phyloP scores from a whole-genome alignment of 805 yeast species.

The Zygotorulaspora chibaensis region DNA sequence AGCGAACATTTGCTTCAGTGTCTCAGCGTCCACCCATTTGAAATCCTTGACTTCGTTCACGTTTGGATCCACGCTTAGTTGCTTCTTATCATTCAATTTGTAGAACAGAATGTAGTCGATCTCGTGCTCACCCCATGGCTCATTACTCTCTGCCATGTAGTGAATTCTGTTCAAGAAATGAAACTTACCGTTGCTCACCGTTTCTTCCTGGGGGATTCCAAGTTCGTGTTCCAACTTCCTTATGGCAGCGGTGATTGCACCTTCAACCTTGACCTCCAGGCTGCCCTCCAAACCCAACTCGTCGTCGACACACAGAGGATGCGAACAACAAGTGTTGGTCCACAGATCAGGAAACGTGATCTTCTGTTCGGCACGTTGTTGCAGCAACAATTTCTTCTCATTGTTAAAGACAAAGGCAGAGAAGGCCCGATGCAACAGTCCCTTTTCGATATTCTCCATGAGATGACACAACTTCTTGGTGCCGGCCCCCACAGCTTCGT shows the following conservation, averaged over 20 bases:
- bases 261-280: slow-evolving; percentile 59
- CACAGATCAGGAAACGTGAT: slow-evolving; percentile 96
- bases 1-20: slow-evolving; percentile 70
- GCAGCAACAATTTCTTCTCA: slow-evolving; percentile 71
- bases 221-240: slow-evolving; percentile 91
- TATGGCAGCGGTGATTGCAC: slow-evolving; percentile 84
- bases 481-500: slow-evolving; percentile 85
- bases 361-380: slow-evolving; percentile 94
- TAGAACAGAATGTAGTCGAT: slow-evolving; percentile 89
- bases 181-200: slow-evolving; percentile 62
- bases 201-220: slow-evolving; percentile 61
- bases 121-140: slow-evolving; percentile 96
- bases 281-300: slow-evolving; percentile 62
- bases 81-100: slow-evolving; percentile 45
- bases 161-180: slow-evolving; percentile 89
- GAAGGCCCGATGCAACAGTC: slow-evolving; percentile 91
- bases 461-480: slow-evolving; percentile 87
- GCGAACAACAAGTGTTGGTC: slow-evolving; percentile 99
- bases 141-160: slow-evolving; percentile 80
- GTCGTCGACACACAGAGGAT: slow-evolving; percentile 78
- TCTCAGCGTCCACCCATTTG: slow-evolving; percentile 64
- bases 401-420: slow-evolving; percentile 89
- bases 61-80: slow-evolving; percentile 50
- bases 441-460: slow-evolving; percentile 80
- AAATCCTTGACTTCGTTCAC: slow-evolving; percentile 83